These are phyloP conservation scores for Cryphonectria carpinicola DNA, from an alignment of 2,329 filamentous ascomycete genomes.

Conservation along the genomic window DNA sequence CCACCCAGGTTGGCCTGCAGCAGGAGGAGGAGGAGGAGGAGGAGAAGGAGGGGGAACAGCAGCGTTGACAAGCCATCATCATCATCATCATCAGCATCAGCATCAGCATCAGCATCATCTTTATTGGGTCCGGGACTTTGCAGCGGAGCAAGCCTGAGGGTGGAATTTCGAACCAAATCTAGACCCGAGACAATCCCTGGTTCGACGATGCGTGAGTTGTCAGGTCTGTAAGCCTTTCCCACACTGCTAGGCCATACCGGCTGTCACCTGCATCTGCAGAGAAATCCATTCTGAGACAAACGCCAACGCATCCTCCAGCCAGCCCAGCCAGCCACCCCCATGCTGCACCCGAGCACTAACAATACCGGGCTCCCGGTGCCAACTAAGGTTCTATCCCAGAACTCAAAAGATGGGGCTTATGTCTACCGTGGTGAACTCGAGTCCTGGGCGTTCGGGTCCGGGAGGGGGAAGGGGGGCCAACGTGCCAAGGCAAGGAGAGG, in stretches of 20 bases:
- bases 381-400: slow-evolving; percentile 7
- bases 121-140: neutral
- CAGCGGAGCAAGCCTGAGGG: neutral
- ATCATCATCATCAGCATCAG: neutral
- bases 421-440: neutral
- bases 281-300: slow-evolving; percentile 3
- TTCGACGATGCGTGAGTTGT: slow-evolving; percentile 5
- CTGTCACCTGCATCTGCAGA: slow-evolving; percentile 17
- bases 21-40: neutral
- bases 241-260: neutral
- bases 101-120: neutral
- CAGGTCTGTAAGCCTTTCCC: neutral
- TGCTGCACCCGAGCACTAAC: neutral
- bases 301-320: slow-evolving; percentile 1
- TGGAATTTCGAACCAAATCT: neutral
- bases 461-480: neutral
- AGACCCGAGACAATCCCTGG: slow-evolving; percentile 2
- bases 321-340: neutral
- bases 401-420: neutral
- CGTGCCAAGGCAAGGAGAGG: neutral
- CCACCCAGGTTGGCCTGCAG: neutral
- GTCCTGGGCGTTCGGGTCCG: slow-evolving; percentile 10
- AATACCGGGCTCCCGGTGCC: neutral
- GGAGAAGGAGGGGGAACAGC: neutral
- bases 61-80: neutral